A percentile compares a stretch with the other conserved stretches of the same genome.
These are phyloP conservation scores for Nyctanthes arbortristis DNA, from an alignment of 257 asterid genomes.

Conservation along the genomic window DNA sequence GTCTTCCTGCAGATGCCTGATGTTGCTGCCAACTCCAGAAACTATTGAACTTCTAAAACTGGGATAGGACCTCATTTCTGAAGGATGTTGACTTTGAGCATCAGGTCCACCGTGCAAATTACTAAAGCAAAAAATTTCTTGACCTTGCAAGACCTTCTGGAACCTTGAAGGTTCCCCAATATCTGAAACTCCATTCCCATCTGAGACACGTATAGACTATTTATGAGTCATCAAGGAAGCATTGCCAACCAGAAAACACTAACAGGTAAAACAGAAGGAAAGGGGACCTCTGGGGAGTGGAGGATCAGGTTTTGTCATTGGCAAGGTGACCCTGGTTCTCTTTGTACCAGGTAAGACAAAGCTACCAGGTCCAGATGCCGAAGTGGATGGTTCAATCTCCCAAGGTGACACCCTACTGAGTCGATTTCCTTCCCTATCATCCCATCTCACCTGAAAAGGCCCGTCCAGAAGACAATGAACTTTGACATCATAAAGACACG, in stretches of 20 bases:
- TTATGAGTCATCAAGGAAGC: neutral
- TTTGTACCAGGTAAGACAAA: conserved; percentile 64
- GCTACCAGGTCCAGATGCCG: conserved; percentile 60
- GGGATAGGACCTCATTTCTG: conserved; percentile 51
- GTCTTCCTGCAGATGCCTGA: conserved; percentile 40
- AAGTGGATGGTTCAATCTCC: conserved; percentile 85
- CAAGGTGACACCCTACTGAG: conserved; percentile 92
- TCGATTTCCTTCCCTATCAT: conserved; percentile 72
- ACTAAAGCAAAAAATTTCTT: conserved; percentile 76
- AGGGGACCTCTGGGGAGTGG: conserved; percentile 56
- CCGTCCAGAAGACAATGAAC: neutral
- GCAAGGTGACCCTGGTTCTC: conserved; percentile 69
- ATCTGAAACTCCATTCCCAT: conserved; percentile 65
- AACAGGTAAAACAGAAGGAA: neutral
- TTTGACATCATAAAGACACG: conserved; percentile 3
- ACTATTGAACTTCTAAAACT: conserved; percentile 35
- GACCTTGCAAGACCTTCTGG: conserved; percentile 99
- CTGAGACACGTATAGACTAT: conserved; percentile 33
- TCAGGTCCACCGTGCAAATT: conserved; percentile 44
- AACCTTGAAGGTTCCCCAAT: conserved; percentile 74
- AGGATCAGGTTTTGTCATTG: conserved; percentile 53
- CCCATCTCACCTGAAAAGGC: conserved; percentile 89
- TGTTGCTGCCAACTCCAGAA: conserved; percentile 32
- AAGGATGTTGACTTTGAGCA: conserved; percentile 45
- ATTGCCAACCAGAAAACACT: neutral